Percentiles rank a stretch among this genome's conserved stretches.
Evolutionary conservation across 331 rosid species (phyloP).

Genomic region (Quercus tomentella): DNA sequence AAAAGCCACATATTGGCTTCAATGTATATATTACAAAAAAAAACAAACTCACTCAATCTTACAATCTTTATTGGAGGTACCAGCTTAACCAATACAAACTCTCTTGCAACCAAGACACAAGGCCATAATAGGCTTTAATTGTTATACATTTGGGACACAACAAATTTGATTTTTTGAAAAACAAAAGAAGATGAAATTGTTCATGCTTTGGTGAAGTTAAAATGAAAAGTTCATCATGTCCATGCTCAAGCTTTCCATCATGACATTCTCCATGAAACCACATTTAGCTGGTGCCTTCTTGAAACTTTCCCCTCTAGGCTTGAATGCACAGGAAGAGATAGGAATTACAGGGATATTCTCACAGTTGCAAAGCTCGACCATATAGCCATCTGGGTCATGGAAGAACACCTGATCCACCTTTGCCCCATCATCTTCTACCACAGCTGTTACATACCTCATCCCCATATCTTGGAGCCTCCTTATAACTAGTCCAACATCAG

Average conservation of each 20-base stretch:
- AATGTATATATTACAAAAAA: conserved; percentile 5
- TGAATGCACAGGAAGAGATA: conserved; percentile 51
- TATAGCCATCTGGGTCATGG: conserved; percentile 93
- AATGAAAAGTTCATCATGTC: conserved; percentile 77
- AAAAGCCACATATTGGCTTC: conserved; percentile 16
- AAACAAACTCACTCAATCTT: neutral
- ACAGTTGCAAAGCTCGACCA: conserved; percentile 87
- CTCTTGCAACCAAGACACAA: neutral
- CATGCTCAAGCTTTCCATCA: conserved; percentile 90
- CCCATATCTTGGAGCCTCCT: conserved; percentile 72
- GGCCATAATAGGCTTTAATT: conserved; percentile 1
- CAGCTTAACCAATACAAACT: conserved; percentile 6
- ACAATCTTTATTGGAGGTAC: conserved; percentile 13
- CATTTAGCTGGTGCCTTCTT: conserved; percentile 50
- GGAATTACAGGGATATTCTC: conserved; percentile 80
- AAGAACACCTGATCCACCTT: conserved; percentile 85
- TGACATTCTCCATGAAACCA: conserved; percentile 68
- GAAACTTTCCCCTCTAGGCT: conserved; percentile 43
- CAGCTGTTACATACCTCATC: conserved; percentile 68
- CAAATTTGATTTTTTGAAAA: conserved; percentile 2
- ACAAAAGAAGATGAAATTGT: conserved; percentile 17
- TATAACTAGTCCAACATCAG: conserved; percentile 66
- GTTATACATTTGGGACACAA: neutral
- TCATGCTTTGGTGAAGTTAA: conserved; percentile 16
- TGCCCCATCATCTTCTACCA: conserved; percentile 67